These are phyloP conservation scores for Leptographium wingfieldii DNA, from an alignment of 2,329 filamentous ascomycete species.

Conservation along the genomic window DNA sequence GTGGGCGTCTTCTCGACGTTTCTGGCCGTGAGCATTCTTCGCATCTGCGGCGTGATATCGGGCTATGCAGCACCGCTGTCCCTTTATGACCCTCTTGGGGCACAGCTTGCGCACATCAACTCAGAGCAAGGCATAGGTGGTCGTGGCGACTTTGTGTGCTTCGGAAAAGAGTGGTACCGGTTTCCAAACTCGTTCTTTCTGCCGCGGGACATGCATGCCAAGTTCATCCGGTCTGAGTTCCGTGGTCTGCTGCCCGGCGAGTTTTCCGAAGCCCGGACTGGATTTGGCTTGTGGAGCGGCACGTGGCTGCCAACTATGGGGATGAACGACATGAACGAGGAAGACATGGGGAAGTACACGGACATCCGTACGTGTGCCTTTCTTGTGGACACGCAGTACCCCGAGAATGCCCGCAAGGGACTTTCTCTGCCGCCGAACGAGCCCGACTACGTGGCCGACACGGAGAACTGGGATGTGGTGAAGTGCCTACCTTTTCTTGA, in stretches of 20 bases:
- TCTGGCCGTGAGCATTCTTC: constrained; percentile 45
- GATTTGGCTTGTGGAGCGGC: constrained; percentile 66
- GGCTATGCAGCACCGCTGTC: constrained; percentile 73
- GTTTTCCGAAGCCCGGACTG: constrained; percentile 61
- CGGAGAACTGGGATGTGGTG: constrained; percentile 63
- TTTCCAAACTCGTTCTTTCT: constrained; percentile 91
- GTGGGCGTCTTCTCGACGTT: constrained; percentile 6
- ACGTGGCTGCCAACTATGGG: constrained; percentile 71
- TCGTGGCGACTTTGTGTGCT: constrained; percentile 61
- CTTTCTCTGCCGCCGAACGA: constrained; percentile 49
- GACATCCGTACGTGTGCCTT: constrained; percentile 67
- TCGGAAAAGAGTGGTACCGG: constrained; percentile 97
- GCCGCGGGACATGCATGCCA: constrained; percentile 68
- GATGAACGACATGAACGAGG: constrained; percentile 84
- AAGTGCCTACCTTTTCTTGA: constrained; percentile 74
- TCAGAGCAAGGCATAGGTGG: constrained; percentile 29
- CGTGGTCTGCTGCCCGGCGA: constrained; percentile 79
- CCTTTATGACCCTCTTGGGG: constrained; percentile 56
- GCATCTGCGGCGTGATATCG: constrained; percentile 63
- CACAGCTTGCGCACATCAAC: constrained; percentile 20
- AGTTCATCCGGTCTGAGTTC: constrained; percentile 87
- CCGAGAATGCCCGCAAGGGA: constrained; percentile 28
- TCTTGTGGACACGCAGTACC: constrained; percentile 77
- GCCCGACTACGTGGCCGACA: constrained; percentile 66
- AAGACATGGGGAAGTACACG: constrained; percentile 78